phyloP scores from a whole-genome alignment of 768 basidiomycete species.

The Psilocybe sp. region DNA sequence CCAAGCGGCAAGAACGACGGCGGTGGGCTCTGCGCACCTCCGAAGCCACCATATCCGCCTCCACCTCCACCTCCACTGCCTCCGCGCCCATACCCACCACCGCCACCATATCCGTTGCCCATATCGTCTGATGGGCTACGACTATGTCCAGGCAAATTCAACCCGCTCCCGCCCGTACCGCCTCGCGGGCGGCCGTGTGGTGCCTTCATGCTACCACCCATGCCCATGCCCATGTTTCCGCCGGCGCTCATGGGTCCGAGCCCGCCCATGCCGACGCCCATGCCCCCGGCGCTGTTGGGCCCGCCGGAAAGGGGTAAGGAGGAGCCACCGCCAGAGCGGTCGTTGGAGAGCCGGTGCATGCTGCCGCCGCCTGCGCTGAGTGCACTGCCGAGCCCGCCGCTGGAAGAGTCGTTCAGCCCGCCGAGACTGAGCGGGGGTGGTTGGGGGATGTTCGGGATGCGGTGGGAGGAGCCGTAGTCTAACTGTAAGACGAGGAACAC shows the following conservation, averaged over 20 bases:
- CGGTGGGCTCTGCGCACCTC: not conserved
- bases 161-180: constrained; percentile 5
- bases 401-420: constrained; percentile 18
- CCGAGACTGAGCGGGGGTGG: constrained; percentile 27
- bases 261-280: no score
- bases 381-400: constrained; percentile 14
- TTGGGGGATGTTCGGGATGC: constrained; percentile 26
- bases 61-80: constrained; percentile 9
- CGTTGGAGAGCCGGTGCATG: constrained; percentile 23
- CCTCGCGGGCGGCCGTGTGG: constrained; percentile 5
- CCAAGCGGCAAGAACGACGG: no score
- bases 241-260: no score
- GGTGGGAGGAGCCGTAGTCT: constrained; percentile 20
- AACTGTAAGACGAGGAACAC: constrained; percentile 9
- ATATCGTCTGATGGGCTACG: constrained; percentile 17
- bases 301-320: not conserved
- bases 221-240: no score
- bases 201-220: no score
- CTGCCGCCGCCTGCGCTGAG: constrained; percentile 2
- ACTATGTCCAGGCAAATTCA: constrained; percentile 11
- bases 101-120: constrained; percentile 10
- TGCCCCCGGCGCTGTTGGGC: no score
- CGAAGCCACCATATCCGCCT: constrained; percentile 4
- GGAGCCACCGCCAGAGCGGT: not conserved
- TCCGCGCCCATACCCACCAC: constrained; percentile 11